Evolutionary conservation across 345 rosid genomes (phyloP), one percentile per base, ranked within the genome.

Genomic region (Linum trigynum): DNA sequence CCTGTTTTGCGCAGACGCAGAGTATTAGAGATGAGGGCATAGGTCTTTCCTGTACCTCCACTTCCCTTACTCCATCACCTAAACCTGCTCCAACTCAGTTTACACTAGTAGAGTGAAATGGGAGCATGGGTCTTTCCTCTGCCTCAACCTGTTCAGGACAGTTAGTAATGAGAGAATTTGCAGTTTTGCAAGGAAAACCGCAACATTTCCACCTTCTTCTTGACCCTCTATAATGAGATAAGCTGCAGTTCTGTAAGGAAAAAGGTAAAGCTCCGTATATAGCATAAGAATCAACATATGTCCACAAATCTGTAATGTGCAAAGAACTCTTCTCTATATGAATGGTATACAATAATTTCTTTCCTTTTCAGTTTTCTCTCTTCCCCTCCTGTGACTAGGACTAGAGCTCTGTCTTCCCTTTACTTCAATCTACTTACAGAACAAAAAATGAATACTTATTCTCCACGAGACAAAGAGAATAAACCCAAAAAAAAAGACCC

Each of bases 391-490:
- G 70, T 73, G 59, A 74, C 64, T 59, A 59, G 59, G 43, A 51
- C 15, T 4, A 23, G 32, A 23, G 32, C 32, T 23, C 32, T 23
- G 32, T 23, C 32, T 23, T 23, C 45, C 5, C 14, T 62, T 38
- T 69, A 41, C 77, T 62, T 12, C 55, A 72, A 63, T 75, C 75
- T 80, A 82, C 65, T 68, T 59, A 45, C 53, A 48, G 69, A 77
- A 85, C 76, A 80, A 84, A 80, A 77, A 73, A 74, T 71, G 74
- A 45, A 80, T 72, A 73, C 71, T 79, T 78, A 76, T 78, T 81
- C 62, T 64, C 73, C 73, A 69, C 68, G 32, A 45, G 74, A 48
- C 11, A 48, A 5, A 48, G 53, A 48, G 6, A 48, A 48, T 23
- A 23, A 23, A 23, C 32, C 32, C 11, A 48, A 9, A 48, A 48